A percentile compares a stretch with the other conserved stretches of the same genome.
Conservation (phyloP, 495 filamentous ascomycete genomes). For the Hyaloscypha finlandica region DNA sequence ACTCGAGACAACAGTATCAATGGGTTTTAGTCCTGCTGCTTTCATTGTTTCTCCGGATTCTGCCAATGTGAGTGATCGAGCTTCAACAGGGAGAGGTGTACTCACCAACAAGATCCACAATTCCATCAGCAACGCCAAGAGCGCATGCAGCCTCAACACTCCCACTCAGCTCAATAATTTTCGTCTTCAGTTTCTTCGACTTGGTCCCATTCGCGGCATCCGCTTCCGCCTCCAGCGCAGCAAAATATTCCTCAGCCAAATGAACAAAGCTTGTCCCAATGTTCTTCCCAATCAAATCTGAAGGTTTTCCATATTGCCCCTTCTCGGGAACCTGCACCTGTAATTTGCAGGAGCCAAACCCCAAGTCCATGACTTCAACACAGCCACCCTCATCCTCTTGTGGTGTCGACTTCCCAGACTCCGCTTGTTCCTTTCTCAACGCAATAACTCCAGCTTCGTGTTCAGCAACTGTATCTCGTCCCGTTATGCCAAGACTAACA, state of each 20-base stretch:
- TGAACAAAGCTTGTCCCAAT: slow-evolving; percentile 94
- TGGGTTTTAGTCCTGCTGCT: slow-evolving; percentile 92
- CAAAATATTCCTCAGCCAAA: slow-evolving; percentile 79
- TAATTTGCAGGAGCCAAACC: slow-evolving; percentile 87
- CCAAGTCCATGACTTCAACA: slow-evolving; percentile 83
- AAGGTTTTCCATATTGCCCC: slow-evolving; percentile 65
- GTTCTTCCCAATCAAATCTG: slow-evolving; percentile 87
- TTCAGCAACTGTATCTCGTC: slow-evolving; percentile 88
- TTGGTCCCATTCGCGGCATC: slow-evolving; percentile 30
- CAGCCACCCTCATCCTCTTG: slow-evolving; percentile 55
- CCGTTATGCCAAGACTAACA: slow-evolving; percentile 94
- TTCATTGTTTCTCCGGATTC: slow-evolving; percentile 99
- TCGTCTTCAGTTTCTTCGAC: slow-evolving; percentile 62
- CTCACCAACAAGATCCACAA: slow-evolving; percentile 95
- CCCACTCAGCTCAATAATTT: slow-evolving; percentile 89
- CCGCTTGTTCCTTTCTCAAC: slow-evolving; percentile 49
- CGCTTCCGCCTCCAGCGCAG: slow-evolving; percentile 62
- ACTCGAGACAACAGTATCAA: slow-evolving; percentile 87
- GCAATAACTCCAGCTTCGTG: slow-evolving; percentile 73
- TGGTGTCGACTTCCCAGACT: slow-evolving; percentile 50
- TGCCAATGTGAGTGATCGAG: slow-evolving; percentile 37
- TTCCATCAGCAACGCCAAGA: slow-evolving; percentile 92
- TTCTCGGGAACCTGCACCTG: slow-evolving; percentile 95
- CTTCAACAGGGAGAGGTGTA: slow-evolving; percentile 8
- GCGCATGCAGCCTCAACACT: slow-evolving; percentile 97